A percentile compares a stretch with the other conserved stretches of the same genome.
phyloP scores from a whole-genome alignment of 108 stramenopile genomes.

The Stephanodiscus minutulus region DNA sequence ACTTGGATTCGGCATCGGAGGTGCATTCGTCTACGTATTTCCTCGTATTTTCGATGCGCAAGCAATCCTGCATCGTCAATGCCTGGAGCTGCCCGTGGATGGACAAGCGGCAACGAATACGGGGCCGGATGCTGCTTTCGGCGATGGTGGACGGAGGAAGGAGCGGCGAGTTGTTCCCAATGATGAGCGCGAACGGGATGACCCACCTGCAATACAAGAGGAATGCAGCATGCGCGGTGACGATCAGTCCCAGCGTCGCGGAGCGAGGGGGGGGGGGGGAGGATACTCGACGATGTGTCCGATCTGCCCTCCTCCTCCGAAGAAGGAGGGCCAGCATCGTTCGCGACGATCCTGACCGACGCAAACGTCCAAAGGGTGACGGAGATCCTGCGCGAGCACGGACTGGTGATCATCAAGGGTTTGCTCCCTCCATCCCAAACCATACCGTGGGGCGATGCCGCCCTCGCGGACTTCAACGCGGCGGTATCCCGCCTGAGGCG shows the following conservation, averaged over 20 bases:
- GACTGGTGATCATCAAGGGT: conserved; percentile 64
- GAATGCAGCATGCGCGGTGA: conserved; percentile 20
- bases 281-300: conserved; percentile 12
- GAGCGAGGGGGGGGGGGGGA: conserved; percentile 28
- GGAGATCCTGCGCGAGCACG: conserved; percentile 47
- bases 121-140: neutral
- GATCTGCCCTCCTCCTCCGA: too few species aligned
- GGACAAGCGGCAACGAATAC: conserved; percentile 27
- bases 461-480: conserved; percentile 60
- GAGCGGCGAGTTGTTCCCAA: too few species aligned
- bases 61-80: conserved; percentile 34
- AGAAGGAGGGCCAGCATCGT: conserved; percentile 29
- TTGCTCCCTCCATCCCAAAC: conserved; percentile 58
- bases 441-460: conserved; percentile 61
- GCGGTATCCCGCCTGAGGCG: conserved; percentile 57
- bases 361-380: conserved; percentile 52
- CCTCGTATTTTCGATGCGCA: conserved; percentile 16
- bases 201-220: conserved; percentile 38
- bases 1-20: conserved; percentile 10
- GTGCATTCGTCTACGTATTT: conserved; percentile 2
- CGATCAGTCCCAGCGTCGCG: conserved; percentile 32
- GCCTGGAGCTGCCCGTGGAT: conserved; percentile 45
- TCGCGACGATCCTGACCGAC: conserved; percentile 48
- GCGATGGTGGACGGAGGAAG: too few species aligned
- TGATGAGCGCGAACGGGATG: too few species aligned